Evolutionary conservation across 179 eudicot genomes (phyloP).

Genomic region (Silene coronaria): DNA sequence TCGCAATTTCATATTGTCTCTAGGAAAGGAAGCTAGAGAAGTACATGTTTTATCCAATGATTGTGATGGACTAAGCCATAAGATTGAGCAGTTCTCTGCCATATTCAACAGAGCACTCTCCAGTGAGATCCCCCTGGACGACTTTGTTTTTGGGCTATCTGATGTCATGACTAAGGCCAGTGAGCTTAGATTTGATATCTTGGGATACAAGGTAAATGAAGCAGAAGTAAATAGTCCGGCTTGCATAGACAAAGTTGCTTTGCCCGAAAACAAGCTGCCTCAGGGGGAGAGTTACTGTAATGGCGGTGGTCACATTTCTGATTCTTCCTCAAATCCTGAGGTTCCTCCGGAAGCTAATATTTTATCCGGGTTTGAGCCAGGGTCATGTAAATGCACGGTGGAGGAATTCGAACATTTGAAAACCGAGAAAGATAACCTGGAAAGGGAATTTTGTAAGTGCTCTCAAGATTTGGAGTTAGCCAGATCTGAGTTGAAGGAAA

Average conservation of each 20-base stretch:
- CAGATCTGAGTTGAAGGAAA: slow-evolving; percentile 56
- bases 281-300: slow-evolving; percentile 48
- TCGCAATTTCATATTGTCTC: slow-evolving; percentile 48
- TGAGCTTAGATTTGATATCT: slow-evolving; percentile 48
- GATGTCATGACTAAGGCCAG: slow-evolving; percentile 51
- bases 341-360: slow-evolving; percentile 72
- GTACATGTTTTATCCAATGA: slow-evolving; percentile 36
- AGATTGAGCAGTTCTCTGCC: slow-evolving; percentile 49
- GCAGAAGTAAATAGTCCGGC: slow-evolving; percentile 64
- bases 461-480: slow-evolving; percentile 56
- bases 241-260: slow-evolving; percentile 92
- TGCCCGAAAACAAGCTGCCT: slow-evolving; percentile 69
- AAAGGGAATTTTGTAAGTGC: slow-evolving; percentile 50
- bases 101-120: slow-evolving; percentile 39
- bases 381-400: slow-evolving; percentile 56
- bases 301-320: slow-evolving; percentile 56
- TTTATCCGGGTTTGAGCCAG: slow-evolving; percentile 49
- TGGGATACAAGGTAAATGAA: slow-evolving; percentile 55
- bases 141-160: slow-evolving; percentile 65
- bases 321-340: slow-evolving; percentile 73
- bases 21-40: slow-evolving; percentile 59
- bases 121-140: slow-evolving; percentile 40
- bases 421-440: slow-evolving; percentile 57
- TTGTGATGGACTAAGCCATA: slow-evolving; percentile 40
- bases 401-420: slow-evolving; percentile 74